Base-by-base conservation (phyloP, 148 eudicot species). In the Rhododendron kiyosumense region DNA sequence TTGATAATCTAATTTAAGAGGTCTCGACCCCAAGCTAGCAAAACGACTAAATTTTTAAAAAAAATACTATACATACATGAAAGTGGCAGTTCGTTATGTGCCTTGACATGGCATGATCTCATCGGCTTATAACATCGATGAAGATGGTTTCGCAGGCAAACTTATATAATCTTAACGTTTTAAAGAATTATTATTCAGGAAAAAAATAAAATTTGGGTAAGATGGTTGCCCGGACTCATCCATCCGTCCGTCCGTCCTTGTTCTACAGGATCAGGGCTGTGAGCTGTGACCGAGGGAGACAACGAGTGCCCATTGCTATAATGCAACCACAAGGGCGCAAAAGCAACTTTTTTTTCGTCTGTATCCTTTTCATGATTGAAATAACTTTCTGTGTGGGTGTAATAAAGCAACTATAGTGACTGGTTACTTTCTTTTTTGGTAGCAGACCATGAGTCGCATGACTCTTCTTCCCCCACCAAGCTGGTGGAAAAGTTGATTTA, bases 251-350 rank as follows among this genome's bases (percentile, higher is more conserved):
- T 14, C 7, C 4, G 22, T 17, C 61, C 61, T 54, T 54, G 61
- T 54, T 59, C 34, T 38, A 14, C 59, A 5, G 36, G 38, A 59
- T 20, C 51, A 69, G 52, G 65, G 36, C 76, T 14, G 75, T 41
- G 48, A 77, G 36, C 76, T 14, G 75, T 41, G 48, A 15, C 41
- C 24, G 26, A 3, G 73, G 89, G 91, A 83, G 93, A 90, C 90
- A 92, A 87, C 86, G 91, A 88, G 88, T 90, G 93, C 90, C 89
- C 78, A 88, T 36, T 83, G 85, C 84, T 83, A 93, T 93, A 84
- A 93, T 92, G 79, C 89, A 88, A 28, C 81, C 88, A 88, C 93
- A 90, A 90, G 94, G 87, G 86, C 15, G 88, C 28, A 84, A 91
- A 92, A 93, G 91, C 88, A 74, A 73, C 48, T 79, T 83, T 85